Base-by-base conservation (phyloP, 805 yeast species). In the Saturnispora kantuleensis region DNA sequence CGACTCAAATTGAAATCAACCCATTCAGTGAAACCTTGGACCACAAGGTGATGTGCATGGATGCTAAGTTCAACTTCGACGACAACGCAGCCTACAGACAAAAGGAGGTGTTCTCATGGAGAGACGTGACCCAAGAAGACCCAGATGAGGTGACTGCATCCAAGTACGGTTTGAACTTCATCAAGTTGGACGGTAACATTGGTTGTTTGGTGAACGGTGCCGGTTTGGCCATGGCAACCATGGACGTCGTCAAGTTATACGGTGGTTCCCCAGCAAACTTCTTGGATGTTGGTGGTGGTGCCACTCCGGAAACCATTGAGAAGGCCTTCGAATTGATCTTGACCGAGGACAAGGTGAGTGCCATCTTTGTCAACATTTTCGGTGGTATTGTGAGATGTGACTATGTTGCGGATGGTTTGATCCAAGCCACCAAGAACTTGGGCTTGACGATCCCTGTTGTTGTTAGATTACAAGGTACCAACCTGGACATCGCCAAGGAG, bases 361-460 rank as follows among this genome's bases (percentile, higher is more conserved):
- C 96, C 63, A 93, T 93, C 66, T 90, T 93, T 58, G 97, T 93
- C 63, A 93, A 93, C 79, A 93, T 93, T 61, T 93, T 93, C 61
- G 99, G 99, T 67, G 98, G 99, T 74, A 93, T 93, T 58, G 98
- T 93, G 58, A 87, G 99, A 77, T 93, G 98, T 72, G 99, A 93
- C 71, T 87, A 80, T 72, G 97, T 93, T 52, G 99, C 99, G 59
- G 81, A 81, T 71, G 99, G 99, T 69, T 78, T 93, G 65, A 89
- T 93, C 59, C 85, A 89, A 54, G 96, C 96, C 44, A 80, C 97
- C 54, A 87, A 87, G 71, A 84, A 83, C 73, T 79, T 93, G 74
- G 80, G 84, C 60, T 80, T 93, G 65, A 79, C 76, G 52, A 84
- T 93, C 46, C 99, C 98, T 55, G 93, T 93, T 60, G 95, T 93